phyloP scores from a whole-genome alignment of 2,329 filamentous ascomycete species.

The Ascosphaera pollenicola region DNA sequence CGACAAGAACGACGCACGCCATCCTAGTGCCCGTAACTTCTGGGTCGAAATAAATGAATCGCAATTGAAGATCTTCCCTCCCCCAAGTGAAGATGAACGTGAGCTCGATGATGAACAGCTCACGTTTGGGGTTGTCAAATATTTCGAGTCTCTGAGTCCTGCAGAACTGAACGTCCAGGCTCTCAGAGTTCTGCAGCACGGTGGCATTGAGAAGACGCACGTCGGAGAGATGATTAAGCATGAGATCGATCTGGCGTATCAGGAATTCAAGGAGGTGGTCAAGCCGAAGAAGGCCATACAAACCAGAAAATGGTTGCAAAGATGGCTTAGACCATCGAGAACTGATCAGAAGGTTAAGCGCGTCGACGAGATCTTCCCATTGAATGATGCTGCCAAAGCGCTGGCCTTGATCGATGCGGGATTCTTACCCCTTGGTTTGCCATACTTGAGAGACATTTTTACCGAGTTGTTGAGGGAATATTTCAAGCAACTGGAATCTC shows the following conservation, averaged over 20 bases:
- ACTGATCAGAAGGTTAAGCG: constrained; percentile 5
- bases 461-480: constrained; percentile 17
- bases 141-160: constrained; percentile 20
- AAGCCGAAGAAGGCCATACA: constrained; percentile 11
- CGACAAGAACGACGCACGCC: constrained; percentile 16
- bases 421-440: constrained; percentile 22
- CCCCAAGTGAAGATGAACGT: constrained; percentile 14
- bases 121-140: constrained; percentile 34
- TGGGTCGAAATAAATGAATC: constrained; percentile 36
- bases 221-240: constrained; percentile 22
- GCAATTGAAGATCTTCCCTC: constrained; percentile 32
- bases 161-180: constrained; percentile 31
- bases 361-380: constrained; percentile 15
- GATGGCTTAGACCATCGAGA: constrained; percentile 1
- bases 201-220: constrained; percentile 21
- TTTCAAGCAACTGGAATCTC: constrained; percentile 22
- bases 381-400: constrained; percentile 14
- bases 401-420: constrained; percentile 22
- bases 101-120: constrained; percentile 21
- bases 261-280: constrained; percentile 17
- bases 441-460: constrained; percentile 20
- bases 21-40: constrained; percentile 10
- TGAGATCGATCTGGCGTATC: constrained; percentile 15
- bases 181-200: constrained; percentile 31
- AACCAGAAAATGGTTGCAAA: constrained; percentile 11